phyloP scores from a whole-genome alignment of 805 yeast species.

The Scheffersomyces coipomensis region DNA sequence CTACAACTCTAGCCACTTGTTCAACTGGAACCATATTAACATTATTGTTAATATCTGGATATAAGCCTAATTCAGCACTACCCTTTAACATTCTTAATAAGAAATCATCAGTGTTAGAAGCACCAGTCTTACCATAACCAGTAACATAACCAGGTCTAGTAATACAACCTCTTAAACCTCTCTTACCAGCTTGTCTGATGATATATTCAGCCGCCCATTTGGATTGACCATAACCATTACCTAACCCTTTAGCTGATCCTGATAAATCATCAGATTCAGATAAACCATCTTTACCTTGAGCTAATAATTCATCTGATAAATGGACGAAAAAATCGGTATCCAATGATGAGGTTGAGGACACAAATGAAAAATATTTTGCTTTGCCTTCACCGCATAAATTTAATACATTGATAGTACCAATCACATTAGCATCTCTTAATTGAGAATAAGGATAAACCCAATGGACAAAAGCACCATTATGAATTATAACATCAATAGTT shows the following conservation, averaged over 20 bases:
- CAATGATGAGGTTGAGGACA: slow-evolving; percentile 90
- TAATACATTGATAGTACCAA: slow-evolving; percentile 82
- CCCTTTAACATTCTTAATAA: slow-evolving; percentile 93
- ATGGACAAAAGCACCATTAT: slow-evolving; percentile 97
- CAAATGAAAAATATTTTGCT: slow-evolving; percentile 84
- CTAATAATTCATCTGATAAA: slow-evolving; percentile 66
- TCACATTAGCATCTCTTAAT: slow-evolving; percentile 88
- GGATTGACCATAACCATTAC: slow-evolving; percentile 95
- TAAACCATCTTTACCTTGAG: slow-evolving; percentile 69
- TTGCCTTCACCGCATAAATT: slow-evolving; percentile 75
- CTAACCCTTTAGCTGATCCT: slow-evolving; percentile 81
- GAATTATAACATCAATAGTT: slow-evolving; percentile 78
- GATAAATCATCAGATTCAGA: slow-evolving; percentile 78
- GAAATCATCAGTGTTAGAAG: slow-evolving; percentile 96
- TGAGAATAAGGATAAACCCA: slow-evolving; percentile 97
- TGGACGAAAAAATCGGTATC: slow-evolving; percentile 81
- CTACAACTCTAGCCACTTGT: slow-evolving; percentile 91
- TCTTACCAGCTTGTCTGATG: slow-evolving; percentile 80
- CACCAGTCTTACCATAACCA: slow-evolving; percentile 81
- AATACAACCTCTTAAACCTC: slow-evolving; percentile 85
- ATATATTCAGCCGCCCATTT: slow-evolving; percentile 97
- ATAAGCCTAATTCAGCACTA: slow-evolving; percentile 79
- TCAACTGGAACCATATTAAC: slow-evolving; percentile 98
- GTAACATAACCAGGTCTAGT: slow-evolving; percentile 96
- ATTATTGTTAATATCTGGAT: slow-evolving; percentile 81